Base-by-base conservation (phyloP, 2,329 filamentous ascomycete genomes). In the Paecilomyces sp. region DNA sequence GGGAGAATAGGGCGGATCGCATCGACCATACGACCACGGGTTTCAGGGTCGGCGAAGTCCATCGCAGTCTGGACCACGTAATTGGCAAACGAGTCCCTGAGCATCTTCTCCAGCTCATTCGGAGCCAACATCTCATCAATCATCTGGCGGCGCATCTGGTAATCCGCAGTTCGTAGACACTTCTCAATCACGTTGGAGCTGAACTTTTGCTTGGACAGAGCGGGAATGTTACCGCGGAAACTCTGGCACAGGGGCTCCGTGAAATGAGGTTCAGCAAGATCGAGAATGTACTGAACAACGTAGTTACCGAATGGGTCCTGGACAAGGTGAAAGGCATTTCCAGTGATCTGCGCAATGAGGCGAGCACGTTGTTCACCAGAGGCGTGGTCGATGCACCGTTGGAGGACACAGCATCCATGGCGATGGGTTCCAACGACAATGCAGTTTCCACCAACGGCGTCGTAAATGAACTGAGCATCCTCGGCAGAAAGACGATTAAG, bases 171-270 rank as follows among this genome's bases (percentile, higher is more conserved):
- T 59, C 94, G 91, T 61, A 97, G 80, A 69, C 90, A 92, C 75
- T 99, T 99, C 80, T 99, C 94, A 64, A 99, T 93, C 60, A 99
- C 94, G 68, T 99, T 99, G 70, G 94, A 97, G 79, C 92, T 97
- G 80, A 99, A 99, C 78, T 99, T 99, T 80, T 99, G 94, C 73
- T 92, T 92, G 5, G 94, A 97, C 15, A 88, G 71, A 84, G 84
- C 76, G 75, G 83, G 70, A 73, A 89, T 79, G 85, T 90, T 80
- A 67, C 88, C 88, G 59, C 83, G 79, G 80, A 99, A 97, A 70
- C 87, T 88, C 57, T 83, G 80, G 62, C 95, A 94, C 50, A 99
- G 82, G 3, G 93, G 93, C 69, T 94, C 89, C 1, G 93, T 97
- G 77, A 96, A 97, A 66, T 81, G 81, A 12, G 88, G 82, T 71